These are phyloP conservation scores for Vitis hybrid DNA, from an alignment of 177 flowering plant genomes.

Conservation along the genomic window DNA sequence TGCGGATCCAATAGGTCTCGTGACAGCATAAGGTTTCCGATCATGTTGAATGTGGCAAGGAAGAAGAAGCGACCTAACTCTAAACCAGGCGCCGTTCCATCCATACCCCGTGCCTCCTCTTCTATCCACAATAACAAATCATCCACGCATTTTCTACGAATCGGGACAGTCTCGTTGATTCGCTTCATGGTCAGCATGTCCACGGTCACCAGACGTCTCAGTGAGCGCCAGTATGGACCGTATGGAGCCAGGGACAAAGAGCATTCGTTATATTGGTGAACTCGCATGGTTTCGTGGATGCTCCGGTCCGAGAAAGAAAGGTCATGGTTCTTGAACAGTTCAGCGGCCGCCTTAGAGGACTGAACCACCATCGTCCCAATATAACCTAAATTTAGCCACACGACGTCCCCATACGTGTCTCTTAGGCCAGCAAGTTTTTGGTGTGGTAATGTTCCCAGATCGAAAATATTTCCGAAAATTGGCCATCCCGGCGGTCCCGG, in stretches of 20 bases:
- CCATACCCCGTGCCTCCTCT: conserved; percentile 19
- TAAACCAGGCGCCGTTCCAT: conserved; percentile 12
- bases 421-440: conserved; percentile 25
- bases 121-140: conserved; percentile 41
- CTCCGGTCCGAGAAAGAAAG: conserved; percentile 38
- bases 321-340: conserved; percentile 62
- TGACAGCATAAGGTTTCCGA: conserved; percentile 55
- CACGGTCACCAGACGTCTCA: conserved; percentile 37
- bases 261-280: conserved; percentile 28
- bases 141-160: conserved; percentile 38
- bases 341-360: conserved; percentile 44
- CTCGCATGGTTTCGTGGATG: conserved; percentile 31
- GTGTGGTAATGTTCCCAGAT: conserved; percentile 44
- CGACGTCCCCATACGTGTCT: conserved; percentile 33
- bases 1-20: conserved; percentile 40
- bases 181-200: conserved; percentile 35
- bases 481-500: conserved; percentile 61
- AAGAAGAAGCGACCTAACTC: conserved; percentile 37
- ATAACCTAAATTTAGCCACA: conserved; percentile 43
- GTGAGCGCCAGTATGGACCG: conserved; percentile 49
- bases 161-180: conserved; percentile 29
- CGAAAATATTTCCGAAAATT: conserved; percentile 41
- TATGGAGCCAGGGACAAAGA: conserved; percentile 38
- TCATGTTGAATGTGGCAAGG: conserved; percentile 43
- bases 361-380: conserved; percentile 39